Evolutionary conservation across 148 eudicot genomes (phyloP), one percentile per base, ranked within the genome.

Genomic region (Fagopyrum homotropicum): DNA sequence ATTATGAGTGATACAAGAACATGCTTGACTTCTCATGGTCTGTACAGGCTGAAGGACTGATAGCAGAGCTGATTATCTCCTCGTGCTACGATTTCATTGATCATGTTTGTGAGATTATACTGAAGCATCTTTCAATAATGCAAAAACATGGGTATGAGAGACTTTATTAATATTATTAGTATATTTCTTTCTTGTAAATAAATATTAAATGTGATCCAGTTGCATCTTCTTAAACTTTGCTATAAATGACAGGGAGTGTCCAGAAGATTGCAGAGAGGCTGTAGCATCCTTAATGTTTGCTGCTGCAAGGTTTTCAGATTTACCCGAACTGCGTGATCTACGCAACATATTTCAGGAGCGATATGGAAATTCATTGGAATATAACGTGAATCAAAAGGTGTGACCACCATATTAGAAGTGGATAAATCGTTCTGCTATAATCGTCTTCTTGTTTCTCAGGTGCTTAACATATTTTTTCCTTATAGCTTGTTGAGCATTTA

Each of bases 241-340:
- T 66, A 66, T 15, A 45, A 40, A 14, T 46, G 78, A 40, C 88
- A 95, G 98, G 79, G 92, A 87, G 54, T 95, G 99, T 77, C 99
- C 98, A n/a, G 94, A 90, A 75, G 94, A 95, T 73, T 95, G 97
- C 84, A 86, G 90, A 84, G 96, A 90, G 75, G 89, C 93, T 69
- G 93, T 95, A 54, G 91, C 90, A 61, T 92, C 97, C 52, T 81
- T 95, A 63, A 92, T 95, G 88, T 95, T 86, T 86, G 93, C 99
- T 77, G 99, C 99, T 54, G 97, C 99, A 71, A 88, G 99, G 73
- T 90, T 92, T 81, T 92, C 99, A 43, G 99, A 95, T 82, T 80
- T 95, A 74, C 99, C 99, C 35, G 98, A 95, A 80, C 83, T 95
- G 76, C 92, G 98, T 22, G 98, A 95, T n/a, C 89, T 95, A 40